phyloP scores from a whole-genome alignment of 169 alveolate genomes.

The Eimeria acervulina region DNA sequence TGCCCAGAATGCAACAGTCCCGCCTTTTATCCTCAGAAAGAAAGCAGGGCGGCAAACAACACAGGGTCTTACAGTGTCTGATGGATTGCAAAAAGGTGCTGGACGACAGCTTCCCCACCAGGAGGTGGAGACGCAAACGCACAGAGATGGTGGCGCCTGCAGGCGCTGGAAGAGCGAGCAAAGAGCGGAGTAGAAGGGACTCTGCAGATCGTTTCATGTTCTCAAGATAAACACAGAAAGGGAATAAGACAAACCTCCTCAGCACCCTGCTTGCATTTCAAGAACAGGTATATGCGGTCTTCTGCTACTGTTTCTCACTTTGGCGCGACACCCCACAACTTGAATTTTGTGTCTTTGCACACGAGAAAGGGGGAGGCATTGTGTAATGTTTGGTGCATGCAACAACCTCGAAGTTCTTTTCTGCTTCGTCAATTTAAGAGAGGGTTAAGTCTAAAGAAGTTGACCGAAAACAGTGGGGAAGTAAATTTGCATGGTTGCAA shows the following conservation, averaged over 20 bases:
- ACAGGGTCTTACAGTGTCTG: neutral
- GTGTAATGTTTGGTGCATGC: neutral
- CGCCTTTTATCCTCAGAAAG: conserved; percentile 43
- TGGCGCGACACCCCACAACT: neutral
- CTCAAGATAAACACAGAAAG: neutral
- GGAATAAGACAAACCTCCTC: neutral
- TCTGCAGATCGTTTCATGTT: neutral
- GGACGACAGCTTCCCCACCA: neutral
- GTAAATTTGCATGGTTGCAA: conserved; percentile 56
- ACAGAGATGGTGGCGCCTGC: neutral
- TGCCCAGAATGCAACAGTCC: neutral
- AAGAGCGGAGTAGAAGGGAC: neutral
- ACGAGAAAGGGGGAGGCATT: neutral
- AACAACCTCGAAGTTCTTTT: neutral
- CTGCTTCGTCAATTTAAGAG: neutral
- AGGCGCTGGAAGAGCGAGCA: neutral
- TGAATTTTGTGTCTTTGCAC: neutral
- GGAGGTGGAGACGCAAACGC: neutral
- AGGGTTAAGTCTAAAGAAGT: neutral
- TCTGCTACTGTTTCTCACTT: neutral
- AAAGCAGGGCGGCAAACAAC: neutral
- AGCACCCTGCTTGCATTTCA: neutral
- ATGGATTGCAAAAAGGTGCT: neutral
- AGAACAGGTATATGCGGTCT: neutral
- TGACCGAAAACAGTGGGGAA: conserved; percentile 52